These are phyloP conservation scores for Russula brevipes DNA, from an alignment of 768 basidiomycete species.

Conservation along the genomic window DNA sequence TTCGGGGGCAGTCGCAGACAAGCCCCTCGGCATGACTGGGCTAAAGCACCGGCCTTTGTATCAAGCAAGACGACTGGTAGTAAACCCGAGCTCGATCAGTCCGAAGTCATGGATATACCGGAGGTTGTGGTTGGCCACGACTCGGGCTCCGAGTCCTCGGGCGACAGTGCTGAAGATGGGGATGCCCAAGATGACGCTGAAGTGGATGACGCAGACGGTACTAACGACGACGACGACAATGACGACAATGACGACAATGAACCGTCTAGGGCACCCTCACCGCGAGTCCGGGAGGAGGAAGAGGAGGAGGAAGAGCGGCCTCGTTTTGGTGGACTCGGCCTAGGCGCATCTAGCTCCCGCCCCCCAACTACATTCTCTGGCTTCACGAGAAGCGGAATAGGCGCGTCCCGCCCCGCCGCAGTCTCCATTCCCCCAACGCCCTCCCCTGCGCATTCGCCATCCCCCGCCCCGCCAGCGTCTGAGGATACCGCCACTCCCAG, in stretches of 20 bases:
- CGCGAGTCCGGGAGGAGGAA: constrained; percentile 47
- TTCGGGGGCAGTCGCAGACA: constrained; percentile 29
- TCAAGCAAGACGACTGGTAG: constrained; percentile 39
- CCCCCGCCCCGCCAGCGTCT: constrained; percentile 41
- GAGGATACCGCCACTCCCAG: constrained; percentile 30
- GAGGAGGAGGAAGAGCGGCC: constrained; percentile 41
- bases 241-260: constrained; percentile 37
- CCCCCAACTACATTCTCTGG: constrained; percentile 28
- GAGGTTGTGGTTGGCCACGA: constrained; percentile 16
- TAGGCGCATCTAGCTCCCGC: constrained; percentile 30
- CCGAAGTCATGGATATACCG: constrained; percentile 40
- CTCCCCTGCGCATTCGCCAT: constrained; percentile 36
- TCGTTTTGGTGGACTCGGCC: constrained; percentile 45
- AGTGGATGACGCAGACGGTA: constrained; percentile 35
- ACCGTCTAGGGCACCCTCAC: constrained; percentile 51
- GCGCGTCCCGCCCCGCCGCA: constrained; percentile 33
- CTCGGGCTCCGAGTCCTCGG: constrained; percentile 37
- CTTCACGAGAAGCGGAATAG: constrained; percentile 43
- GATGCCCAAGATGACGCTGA: constrained; percentile 28
- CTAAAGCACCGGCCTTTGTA: constrained; percentile 73
- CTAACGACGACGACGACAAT: constrained; percentile 30
- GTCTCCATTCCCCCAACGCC: constrained; percentile 32
- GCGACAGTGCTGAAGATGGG: constrained; percentile 32
- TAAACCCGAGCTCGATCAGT: constrained; percentile 32
- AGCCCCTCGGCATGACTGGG: constrained; percentile 55